Evolutionary conservation across 2,329 filamentous ascomycete genomes (phyloP).

Genomic region (Aspergillus eucalypticola): DNA sequence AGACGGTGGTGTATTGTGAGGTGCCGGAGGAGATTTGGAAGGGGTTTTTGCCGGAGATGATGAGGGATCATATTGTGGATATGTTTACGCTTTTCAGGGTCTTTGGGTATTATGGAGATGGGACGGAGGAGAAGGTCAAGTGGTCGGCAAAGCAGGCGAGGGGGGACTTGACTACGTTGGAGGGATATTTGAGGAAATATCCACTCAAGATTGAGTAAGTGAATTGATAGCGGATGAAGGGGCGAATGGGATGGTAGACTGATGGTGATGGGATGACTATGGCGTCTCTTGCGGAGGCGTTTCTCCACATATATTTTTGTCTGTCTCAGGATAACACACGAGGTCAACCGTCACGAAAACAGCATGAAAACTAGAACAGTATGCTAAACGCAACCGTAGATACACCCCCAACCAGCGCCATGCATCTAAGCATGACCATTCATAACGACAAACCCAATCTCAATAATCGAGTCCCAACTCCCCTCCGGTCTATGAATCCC

Average conservation of each 20-base stretch:
- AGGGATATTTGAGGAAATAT: not conserved
- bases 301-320: no score
- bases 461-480: slow-evolving; percentile 7
- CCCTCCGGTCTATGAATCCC: not conserved
- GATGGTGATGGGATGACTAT: no score
- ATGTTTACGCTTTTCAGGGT: slow-evolving; percentile 6
- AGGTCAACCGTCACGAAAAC: no score
- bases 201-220: not conserved
- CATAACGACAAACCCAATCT: not conserved
- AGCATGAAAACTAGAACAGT: no score
- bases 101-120: slow-evolving; percentile 8
- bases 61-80: slow-evolving; percentile 1
- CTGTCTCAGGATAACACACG: no score
- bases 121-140: slow-evolving; percentile 1
- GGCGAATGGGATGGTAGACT: no score
- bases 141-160: not conserved
- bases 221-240: not conserved
- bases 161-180: slow-evolving; percentile 3
- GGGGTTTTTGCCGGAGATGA: not conserved
- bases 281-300: no score
- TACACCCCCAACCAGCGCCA: no score
- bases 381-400: no score
- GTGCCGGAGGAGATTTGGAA: slow-evolving; percentile 2
- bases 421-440: not conserved
- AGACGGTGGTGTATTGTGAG: slow-evolving; percentile 7